These are phyloP conservation scores for Thermoascus crustaceus DNA, from an alignment of 2,329 filamentous ascomycete genomes.

Conservation along the genomic window DNA sequence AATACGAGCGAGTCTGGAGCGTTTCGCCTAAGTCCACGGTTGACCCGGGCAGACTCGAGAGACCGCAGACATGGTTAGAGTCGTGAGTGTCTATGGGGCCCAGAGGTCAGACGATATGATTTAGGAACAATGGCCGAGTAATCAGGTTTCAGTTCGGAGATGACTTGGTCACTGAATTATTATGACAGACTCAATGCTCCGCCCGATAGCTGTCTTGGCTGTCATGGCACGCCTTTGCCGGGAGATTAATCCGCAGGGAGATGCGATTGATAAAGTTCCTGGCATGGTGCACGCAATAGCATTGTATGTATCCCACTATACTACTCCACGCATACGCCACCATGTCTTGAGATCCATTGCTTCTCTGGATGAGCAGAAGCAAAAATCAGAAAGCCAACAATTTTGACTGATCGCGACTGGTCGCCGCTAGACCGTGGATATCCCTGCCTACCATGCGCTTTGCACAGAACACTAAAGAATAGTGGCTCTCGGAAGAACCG, in stretches of 20 bases:
- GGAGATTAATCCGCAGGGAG: neutral
- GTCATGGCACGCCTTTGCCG: neutral
- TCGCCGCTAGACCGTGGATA: neutral
- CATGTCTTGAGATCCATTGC: neutral
- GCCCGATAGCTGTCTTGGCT: neutral
- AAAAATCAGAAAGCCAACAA: neutral
- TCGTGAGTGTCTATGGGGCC: neutral
- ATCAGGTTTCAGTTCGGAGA: constrained; percentile 2
- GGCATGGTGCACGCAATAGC: too few species aligned
- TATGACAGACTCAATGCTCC: neutral
- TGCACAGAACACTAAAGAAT: constrained; percentile 1
- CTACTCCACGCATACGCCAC: neutral
- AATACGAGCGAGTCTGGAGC: constrained; percentile 2
- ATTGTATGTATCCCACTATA: neutral
- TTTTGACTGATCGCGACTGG: constrained; percentile 1
- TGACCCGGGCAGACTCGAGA: neutral
- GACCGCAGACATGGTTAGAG: neutral
- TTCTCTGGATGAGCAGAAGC: neutral
- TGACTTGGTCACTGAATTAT: constrained; percentile 1
- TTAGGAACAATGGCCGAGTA: constrained; percentile 1
- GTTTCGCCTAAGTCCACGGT: neutral
- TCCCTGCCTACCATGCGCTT: constrained; percentile 4
- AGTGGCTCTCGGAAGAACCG: constrained; percentile 1
- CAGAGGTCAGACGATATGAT: neutral
- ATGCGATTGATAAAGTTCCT: too few species aligned